These are phyloP conservation scores for Globisporangium sylvaticum DNA, from an alignment of 352 stramenopile genomes.

Conservation along the genomic window DNA sequence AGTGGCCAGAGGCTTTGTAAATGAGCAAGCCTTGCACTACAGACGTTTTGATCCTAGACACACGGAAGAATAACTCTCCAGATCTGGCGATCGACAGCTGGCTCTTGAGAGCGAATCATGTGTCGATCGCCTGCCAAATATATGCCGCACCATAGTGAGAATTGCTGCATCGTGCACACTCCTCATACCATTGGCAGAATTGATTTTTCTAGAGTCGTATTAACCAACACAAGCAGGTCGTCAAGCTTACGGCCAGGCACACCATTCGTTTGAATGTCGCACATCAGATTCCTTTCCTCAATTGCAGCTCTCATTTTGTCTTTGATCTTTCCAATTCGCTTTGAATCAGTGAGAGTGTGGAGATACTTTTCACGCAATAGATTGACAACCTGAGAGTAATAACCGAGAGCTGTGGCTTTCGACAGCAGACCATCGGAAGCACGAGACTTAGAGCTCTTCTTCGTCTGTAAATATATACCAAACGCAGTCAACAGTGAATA, in stretches of 20 bases:
- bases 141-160: constrained; percentile 18
- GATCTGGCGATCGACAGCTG: constrained; percentile 13
- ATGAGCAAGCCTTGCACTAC: constrained; percentile 13
- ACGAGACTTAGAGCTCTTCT: not conserved
- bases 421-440: not conserved
- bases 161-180: constrained; percentile 18
- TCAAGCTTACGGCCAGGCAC: constrained; percentile 21
- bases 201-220: constrained; percentile 2
- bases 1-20: constrained; percentile 9
- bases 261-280: constrained; percentile 18
- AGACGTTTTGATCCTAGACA: constrained; percentile 10
- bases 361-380: constrained; percentile 10
- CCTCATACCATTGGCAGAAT: constrained; percentile 3
- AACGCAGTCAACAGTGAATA: not conserved
- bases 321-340: constrained; percentile 16
- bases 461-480: not conserved
- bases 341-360: constrained; percentile 6
- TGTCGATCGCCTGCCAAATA: constrained; percentile 17
- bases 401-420: not conserved
- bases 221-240: no score
- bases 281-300: constrained; percentile 20
- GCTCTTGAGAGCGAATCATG: constrained; percentile 19
- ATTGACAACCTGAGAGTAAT: constrained; percentile 10
- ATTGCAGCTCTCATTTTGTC: constrained; percentile 24
- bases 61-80: constrained; percentile 13